Evolutionary conservation across 2,329 filamentous ascomycete species (phyloP).

Genomic region (Diaporthe helianthi): DNA sequence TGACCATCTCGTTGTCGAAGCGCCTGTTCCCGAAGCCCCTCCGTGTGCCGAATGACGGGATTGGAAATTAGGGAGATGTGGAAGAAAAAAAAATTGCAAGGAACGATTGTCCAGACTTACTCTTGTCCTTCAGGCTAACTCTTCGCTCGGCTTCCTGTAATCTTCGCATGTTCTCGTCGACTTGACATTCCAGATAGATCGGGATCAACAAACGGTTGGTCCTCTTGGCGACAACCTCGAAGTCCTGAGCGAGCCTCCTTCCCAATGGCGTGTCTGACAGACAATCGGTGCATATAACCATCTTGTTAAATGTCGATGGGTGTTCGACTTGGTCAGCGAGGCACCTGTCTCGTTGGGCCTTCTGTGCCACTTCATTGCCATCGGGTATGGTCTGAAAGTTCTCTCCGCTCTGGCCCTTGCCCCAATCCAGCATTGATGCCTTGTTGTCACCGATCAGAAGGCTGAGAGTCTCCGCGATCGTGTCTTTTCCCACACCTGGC

Average conservation of each 20-base stretch:
- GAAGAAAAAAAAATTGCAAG: background rate
- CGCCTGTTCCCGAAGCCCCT: no score
- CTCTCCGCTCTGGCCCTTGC: constrained; percentile 17
- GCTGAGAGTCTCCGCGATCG: constrained; percentile 43
- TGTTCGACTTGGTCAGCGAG: constrained; percentile 39
- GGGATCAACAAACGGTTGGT: constrained; percentile 41
- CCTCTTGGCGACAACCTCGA: constrained; percentile 38
- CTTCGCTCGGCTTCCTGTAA: constrained; percentile 36
- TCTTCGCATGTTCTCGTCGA: constrained; percentile 39
- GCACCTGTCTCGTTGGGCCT: constrained; percentile 36
- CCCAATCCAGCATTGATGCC: constrained; percentile 40
- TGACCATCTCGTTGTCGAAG: no score
- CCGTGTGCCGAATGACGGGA: no score
- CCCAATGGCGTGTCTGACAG: constrained; percentile 39
- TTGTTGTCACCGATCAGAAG: constrained; percentile 43
- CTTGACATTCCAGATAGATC: constrained; percentile 39
- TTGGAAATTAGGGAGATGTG: no score
- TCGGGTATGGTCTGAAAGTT: constrained; percentile 27
- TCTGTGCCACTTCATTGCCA: constrained; percentile 24
- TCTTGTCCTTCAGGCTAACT: constrained; percentile 36
- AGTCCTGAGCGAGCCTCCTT: constrained; percentile 37
- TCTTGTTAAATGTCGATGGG: constrained; percentile 35
- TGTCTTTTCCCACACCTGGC: constrained; percentile 44
- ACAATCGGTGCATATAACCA: constrained; percentile 43
- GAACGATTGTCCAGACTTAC: constrained; percentile 1